Base-by-base conservation (phyloP, 192 early-diverging fungal genomes). In the Funneliformis geosporum region DNA sequence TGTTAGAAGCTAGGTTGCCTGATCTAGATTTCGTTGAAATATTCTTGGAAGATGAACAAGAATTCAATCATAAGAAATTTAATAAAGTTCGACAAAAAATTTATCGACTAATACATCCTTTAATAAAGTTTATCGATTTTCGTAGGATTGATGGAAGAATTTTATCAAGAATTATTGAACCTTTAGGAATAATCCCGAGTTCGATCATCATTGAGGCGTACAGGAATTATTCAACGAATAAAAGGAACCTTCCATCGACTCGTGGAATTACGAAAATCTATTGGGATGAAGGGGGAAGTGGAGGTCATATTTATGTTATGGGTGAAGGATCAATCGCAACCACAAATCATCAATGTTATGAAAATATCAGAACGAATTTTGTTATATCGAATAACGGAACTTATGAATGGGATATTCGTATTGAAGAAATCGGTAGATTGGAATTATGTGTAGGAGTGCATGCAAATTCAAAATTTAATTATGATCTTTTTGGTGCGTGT, bases 391-490 rank as follows among this genome's bases (percentile, higher is more conserved):
- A 33, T 27, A 33, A 14, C 21, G 44, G 55, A 21, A 11, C 47
- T 9, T 75, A 33, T 60, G 73, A 75, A 75, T 75, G 73, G 73
- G 55, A 75, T 75, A 9, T 75, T 59, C 12, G 59, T 12, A 75
- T 75, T 21, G 73, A 60, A 60, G 27, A 60, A 59, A 47, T 23
- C 6, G n/a, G 73, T 60, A 8, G 1, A 59, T 50, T 55, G 16
- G 50, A 21, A 33, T n/a, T 25, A 28, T 75, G 47, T 21, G 55
- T 75, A 14, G 73, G 73, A 59, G 23, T 75, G 18, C 47, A 46
- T 25, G 44, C 18, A 11, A n/a, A 42, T 40, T 43, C n/a, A 59
- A 39, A 60, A 59, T 25, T 75, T 14, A 43, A 47, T 59, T 59
- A 42, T 60, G 44, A 38, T 42, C 50, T 23, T 5, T 60, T 47